These are phyloP conservation scores for Noccaea bulbosa DNA, from an alignment of 345 rosid genomes.

Conservation along the genomic window DNA sequence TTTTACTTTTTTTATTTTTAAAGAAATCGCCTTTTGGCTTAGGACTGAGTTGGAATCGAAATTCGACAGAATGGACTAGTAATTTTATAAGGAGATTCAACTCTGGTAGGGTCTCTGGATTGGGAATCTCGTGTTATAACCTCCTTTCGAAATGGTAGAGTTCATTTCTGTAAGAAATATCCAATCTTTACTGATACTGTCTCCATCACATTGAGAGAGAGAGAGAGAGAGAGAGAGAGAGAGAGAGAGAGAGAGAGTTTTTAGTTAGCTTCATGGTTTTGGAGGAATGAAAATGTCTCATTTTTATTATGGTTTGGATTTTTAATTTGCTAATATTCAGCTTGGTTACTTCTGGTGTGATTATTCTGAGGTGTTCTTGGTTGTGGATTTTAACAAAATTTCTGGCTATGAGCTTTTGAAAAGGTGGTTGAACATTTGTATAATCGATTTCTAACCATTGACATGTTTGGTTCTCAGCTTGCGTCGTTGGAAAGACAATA, in stretches of 20 bases:
- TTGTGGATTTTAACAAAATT: not conserved
- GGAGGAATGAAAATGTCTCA: not conserved
- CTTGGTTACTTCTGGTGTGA: conserved; percentile 16
- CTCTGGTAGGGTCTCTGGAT: conserved; percentile 45
- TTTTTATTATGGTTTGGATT: not conserved
- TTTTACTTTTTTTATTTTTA: not conserved
- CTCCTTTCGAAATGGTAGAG: conserved; percentile 7
- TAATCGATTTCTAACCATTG: conserved; percentile 6
- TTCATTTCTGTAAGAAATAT: not conserved
- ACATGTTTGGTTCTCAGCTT: conserved; percentile 52
- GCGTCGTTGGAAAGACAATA: conserved; percentile 48
- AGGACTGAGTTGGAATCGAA: conserved; percentile 17
- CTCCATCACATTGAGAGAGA: conserved; percentile 3
- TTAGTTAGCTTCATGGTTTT: conserved; percentile 5
- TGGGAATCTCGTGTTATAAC: conserved; percentile 22
- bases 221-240: not conserved
- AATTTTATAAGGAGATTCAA: conserved; percentile 20
- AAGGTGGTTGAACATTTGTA: conserved; percentile 1
- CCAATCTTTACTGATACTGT: not conserved
- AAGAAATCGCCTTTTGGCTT: conserved; percentile 14
- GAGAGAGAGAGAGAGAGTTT: too few relatives aligned
- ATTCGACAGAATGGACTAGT: conserved; percentile 13
- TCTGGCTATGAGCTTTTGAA: conserved; percentile 7
- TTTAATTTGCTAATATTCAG: not conserved
- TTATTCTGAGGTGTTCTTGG: conserved; percentile 16